These are phyloP conservation scores for Peribolospora kevripleyi DNA, from an alignment of 768 basidiomycete species.

Conservation along the genomic window DNA sequence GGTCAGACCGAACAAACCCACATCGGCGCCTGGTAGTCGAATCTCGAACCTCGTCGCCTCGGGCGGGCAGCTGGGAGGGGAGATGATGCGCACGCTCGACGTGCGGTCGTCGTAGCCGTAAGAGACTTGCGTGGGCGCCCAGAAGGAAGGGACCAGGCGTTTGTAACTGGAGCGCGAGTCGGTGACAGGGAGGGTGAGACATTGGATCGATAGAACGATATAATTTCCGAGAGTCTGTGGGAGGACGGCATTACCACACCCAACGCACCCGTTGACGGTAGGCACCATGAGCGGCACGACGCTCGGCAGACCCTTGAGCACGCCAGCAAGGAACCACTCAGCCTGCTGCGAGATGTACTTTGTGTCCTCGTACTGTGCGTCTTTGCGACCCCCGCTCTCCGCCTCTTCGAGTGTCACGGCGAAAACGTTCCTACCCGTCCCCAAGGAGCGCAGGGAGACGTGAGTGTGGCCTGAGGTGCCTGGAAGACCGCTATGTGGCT, in stretches of 20 bases:
- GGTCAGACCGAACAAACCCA: constrained; percentile 20
- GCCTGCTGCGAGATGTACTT: constrained; percentile 56
- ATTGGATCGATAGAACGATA: background rate
- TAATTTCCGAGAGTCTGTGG: background rate
- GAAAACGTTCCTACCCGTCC: constrained; percentile 50
- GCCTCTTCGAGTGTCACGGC: constrained; percentile 40
- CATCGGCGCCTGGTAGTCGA: constrained; percentile 86
- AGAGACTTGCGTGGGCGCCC: constrained; percentile 19
- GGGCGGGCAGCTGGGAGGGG: constrained; percentile 62
- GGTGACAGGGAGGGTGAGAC: background rate
- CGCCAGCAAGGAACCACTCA: constrained; percentile 85
- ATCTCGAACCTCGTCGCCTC: constrained; percentile 75
- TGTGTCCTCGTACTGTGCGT: constrained; percentile 55
- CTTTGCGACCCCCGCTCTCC: constrained; percentile 34
- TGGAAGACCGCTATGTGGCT: constrained; percentile 37
- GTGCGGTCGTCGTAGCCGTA: constrained; percentile 91
- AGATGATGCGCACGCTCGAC: constrained; percentile 74
- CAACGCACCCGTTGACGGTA: constrained; percentile 12
- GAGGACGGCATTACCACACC: background rate
- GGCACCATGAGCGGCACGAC: constrained; percentile 33
- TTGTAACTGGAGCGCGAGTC: constrained; percentile 92
- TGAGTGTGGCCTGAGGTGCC: constrained; percentile 93
- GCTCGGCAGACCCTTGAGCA: constrained; percentile 71
- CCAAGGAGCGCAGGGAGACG: constrained; percentile 47
- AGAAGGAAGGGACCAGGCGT: constrained; percentile 41